A percentile compares a stretch with the other conserved stretches of the same genome.
Evolutionary conservation across 192 early-diverging fungal genomes (phyloP).

Genomic region (Piromyces sp.): DNA sequence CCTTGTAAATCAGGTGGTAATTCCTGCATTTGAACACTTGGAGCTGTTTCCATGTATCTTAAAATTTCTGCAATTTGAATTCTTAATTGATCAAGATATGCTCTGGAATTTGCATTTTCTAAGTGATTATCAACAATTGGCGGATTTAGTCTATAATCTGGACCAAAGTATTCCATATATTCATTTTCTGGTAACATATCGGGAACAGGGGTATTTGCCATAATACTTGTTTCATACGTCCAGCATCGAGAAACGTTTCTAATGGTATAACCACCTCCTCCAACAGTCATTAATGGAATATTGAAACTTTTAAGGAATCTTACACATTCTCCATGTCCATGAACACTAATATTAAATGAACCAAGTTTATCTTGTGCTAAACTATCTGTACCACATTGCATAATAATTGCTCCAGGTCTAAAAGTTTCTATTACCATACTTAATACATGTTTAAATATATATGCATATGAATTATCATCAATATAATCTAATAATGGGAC

Average conservation of each 20-base stretch:
- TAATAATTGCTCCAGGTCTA: slow-evolving; percentile 73
- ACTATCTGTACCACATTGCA: slow-evolving; percentile 95
- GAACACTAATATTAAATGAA: slow-evolving; percentile 83
- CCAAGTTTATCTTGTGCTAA: slow-evolving; percentile 84
- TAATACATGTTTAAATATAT: slow-evolving; percentile 76
- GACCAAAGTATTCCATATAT: slow-evolving; percentile 80
- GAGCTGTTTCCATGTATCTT: slow-evolving; percentile 48
- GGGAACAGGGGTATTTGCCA: slow-evolving; percentile 52
- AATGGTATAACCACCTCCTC: slow-evolving; percentile 96
- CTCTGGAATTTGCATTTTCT: slow-evolving; percentile 67
- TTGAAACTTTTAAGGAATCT: slow-evolving; percentile 79
- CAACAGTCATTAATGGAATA: slow-evolving; percentile 78
- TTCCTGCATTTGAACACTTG: slow-evolving; percentile 75
- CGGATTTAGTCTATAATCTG: slow-evolving; percentile 71
- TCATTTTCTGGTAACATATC: slow-evolving; percentile 62
- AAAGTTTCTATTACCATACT: slow-evolving; percentile 80
- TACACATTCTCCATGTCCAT: slow-evolving; percentile 86
- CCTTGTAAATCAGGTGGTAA: slow-evolving; percentile 27
- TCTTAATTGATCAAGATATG: slow-evolving; percentile 63
- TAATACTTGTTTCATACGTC: slow-evolving; percentile 84
- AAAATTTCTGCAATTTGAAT: slow-evolving; percentile 31
- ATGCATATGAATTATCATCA: slow-evolving; percentile 78
- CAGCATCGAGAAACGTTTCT: slow-evolving; percentile 84
- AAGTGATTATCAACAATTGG: slow-evolving; percentile 52
- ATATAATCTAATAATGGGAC: slow-evolving; percentile 89